Base-by-base conservation (phyloP, 2,329 filamentous ascomycete species). In the Trichoderma sp. region DNA sequence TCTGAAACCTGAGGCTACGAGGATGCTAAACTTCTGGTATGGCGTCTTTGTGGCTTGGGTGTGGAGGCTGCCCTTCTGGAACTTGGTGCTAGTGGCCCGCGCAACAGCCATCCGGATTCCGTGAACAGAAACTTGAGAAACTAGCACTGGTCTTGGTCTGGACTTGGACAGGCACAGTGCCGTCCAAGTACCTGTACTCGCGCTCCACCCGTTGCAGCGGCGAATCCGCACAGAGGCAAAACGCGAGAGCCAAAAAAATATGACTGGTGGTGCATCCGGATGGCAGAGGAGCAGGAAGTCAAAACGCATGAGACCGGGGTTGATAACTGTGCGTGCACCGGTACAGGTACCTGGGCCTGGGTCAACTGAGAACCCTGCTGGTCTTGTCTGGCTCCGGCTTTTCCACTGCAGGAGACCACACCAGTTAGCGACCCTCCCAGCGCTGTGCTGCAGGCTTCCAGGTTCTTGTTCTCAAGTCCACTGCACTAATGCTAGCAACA, bases 31-130 rank as follows among this genome's bases (percentile, higher is more conserved):
- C 39, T 34, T 58, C 50, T 68, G 65, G 65, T 59, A 63, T 63
- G 67, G 67, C 57, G 57, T 62, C 34, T 53, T 61, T 11, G 61
- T 50, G 67, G 67, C 67, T 69, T 69, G 55, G 53, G 53, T 57
- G 66, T 69, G 66, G 64, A 58, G 20, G 65, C 26, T 50, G 66
- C 55, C 30, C 65, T 68, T 68, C 65, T 68, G 57, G 66, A 59
- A 61, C 47, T 70, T 34, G 17, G 17, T 63, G 68, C 58, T 70
- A 70, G 68, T 63, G 68, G 68, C 59, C 58, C 68, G 68, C 68
- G 59, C 55, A 63, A 62, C 23, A 64, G 58, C 68, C 68, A 57
- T 70, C 68, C 68, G 68, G 68, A 62, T 70, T 70, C 68, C 68
- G 68, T 55, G 39, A 57, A 34, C 58, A 70, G 68, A 43, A 57